phyloP scores from a whole-genome alignment of 495 filamentous ascomycete genomes.

The Peziza echinospora region DNA sequence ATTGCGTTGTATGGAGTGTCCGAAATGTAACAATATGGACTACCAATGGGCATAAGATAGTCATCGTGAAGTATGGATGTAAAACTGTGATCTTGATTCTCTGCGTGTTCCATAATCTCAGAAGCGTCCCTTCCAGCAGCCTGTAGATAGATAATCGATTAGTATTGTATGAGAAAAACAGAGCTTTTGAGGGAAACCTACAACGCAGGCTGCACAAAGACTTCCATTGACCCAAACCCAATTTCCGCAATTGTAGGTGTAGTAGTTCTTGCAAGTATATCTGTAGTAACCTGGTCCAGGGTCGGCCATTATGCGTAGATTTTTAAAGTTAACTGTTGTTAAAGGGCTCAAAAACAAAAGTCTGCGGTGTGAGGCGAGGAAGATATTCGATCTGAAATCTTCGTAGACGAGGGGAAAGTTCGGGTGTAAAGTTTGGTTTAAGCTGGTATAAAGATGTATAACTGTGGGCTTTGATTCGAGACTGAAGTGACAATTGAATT shows the following conservation, averaged over 20 bases:
- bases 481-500: too few species aligned
- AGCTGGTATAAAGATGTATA: background rate
- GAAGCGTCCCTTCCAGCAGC: too few species aligned
- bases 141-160: too few species aligned
- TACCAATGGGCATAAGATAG: too few species aligned
- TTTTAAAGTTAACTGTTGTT: background rate
- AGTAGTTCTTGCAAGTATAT: slow-evolving; percentile 40
- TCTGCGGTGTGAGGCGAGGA: background rate
- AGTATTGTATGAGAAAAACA: too few species aligned
- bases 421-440: background rate
- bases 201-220: slow-evolving; percentile 33
- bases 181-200: too few species aligned
- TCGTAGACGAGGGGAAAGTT: background rate
- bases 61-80: too few species aligned
- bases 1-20: too few species aligned
- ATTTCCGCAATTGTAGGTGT: slow-evolving; percentile 34
- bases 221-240: slow-evolving; percentile 41
- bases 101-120: too few species aligned
- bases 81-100: too few species aligned
- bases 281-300: slow-evolving; percentile 37
- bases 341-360: background rate
- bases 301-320: slow-evolving; percentile 11
- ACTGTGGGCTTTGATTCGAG: background rate
- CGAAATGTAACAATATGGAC: too few species aligned
- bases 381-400: background rate